These are phyloP conservation scores for Fusarium pseudocircinatum DNA, from an alignment of 2,329 filamentous ascomycete species.

Conservation along the genomic window DNA sequence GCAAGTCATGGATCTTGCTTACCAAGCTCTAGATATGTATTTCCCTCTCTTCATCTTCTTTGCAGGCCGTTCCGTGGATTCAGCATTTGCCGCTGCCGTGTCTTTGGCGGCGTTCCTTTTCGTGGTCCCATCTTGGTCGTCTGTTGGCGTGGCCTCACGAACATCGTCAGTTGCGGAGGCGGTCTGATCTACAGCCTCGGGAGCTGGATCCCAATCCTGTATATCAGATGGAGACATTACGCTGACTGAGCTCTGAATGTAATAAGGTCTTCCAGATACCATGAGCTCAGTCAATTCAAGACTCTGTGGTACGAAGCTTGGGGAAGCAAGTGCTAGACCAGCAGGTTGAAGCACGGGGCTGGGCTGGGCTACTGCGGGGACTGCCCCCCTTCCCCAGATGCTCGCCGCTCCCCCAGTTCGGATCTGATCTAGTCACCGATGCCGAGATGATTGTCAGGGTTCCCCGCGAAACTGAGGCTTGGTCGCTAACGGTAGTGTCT, in stretches of 20 bases:
- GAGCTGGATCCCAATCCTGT: neutral
- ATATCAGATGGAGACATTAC: neutral
- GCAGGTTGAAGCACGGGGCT: neutral
- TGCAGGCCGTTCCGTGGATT: neutral
- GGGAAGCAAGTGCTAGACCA: neutral
- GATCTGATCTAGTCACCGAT: neutral
- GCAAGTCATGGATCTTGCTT: neutral
- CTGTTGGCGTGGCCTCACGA: neutral
- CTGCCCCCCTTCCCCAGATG: neutral
- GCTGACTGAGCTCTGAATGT: neutral
- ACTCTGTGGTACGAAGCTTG: neutral
- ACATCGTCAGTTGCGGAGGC: neutral
- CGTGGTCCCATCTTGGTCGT: neutral
- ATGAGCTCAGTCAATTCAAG: neutral
- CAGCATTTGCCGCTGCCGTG: neutral
- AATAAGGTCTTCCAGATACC: neutral
- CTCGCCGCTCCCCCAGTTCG: neutral
- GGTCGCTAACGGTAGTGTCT: neutral
- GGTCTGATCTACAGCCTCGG: neutral
- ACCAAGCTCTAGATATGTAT: constrained; percentile 36
- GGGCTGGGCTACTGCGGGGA: neutral
- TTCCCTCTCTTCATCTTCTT: constrained; percentile 35
- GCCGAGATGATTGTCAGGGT: neutral
- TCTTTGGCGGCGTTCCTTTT: neutral
- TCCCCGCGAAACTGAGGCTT: constrained; percentile 4